Evolutionary conservation across 2,329 filamentous ascomycete genomes (phyloP).

Genomic region (Trichoderma brevicompactum): DNA sequence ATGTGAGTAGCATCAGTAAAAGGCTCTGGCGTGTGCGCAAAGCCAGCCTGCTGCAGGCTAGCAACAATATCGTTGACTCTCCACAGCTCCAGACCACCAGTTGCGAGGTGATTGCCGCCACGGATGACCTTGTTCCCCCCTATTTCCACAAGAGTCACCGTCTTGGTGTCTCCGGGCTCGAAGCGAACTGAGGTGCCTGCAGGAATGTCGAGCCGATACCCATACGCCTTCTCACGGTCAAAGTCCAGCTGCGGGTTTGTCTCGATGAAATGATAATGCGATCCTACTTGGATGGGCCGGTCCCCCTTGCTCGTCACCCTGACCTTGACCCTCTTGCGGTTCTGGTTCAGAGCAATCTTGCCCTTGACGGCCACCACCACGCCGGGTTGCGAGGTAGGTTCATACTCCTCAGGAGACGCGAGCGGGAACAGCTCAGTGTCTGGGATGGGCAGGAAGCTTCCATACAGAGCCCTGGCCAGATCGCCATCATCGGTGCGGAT

Average conservation of each 20-base stretch:
- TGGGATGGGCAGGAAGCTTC: constrained; percentile 85
- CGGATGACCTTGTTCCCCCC: constrained; percentile 77
- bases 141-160: constrained; percentile 87
- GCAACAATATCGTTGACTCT: constrained; percentile 68
- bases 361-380: constrained; percentile 74
- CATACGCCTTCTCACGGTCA: constrained; percentile 80
- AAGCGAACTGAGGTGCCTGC: constrained; percentile 92
- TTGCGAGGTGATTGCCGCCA: constrained; percentile 81
- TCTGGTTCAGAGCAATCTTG: constrained; percentile 72
- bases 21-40: constrained; percentile 75
- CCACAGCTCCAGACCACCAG: constrained; percentile 68
- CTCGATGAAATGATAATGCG: constrained; percentile 96
- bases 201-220: constrained; percentile 84
- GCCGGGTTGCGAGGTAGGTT: constrained; percentile 72
- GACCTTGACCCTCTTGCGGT: constrained; percentile 72
- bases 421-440: constrained; percentile 68
- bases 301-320: constrained; percentile 86
- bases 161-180: constrained; percentile 90
- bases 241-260: constrained; percentile 90
- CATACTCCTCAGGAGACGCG: constrained; percentile 67
- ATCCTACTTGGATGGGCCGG: constrained; percentile 88
- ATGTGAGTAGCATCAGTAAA: constrained; percentile 57
- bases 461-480: constrained; percentile 84
- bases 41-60: constrained; percentile 72
- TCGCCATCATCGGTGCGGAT: constrained; percentile 86